Conservation (phyloP, 345 rosid genomes). For the Cardamine resedifolia region DNA sequence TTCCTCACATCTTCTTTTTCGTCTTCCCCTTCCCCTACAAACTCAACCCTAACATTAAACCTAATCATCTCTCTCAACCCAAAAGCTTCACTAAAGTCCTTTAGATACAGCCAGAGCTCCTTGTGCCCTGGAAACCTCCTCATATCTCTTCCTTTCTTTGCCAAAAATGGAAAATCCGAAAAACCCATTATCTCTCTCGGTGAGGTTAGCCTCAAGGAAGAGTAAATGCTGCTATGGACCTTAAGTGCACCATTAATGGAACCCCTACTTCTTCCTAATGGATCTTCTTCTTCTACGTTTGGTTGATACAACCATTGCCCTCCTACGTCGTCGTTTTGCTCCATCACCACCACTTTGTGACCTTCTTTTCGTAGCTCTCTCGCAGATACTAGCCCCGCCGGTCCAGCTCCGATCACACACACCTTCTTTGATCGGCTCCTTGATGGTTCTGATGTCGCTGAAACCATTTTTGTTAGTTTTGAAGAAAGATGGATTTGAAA, state of each 20-base stretch:
- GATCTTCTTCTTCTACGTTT: constrained; percentile 56
- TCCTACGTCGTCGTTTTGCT: constrained; percentile 84
- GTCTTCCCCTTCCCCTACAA: constrained; percentile 60
- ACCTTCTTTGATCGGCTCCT: constrained; percentile 48
- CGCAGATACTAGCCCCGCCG: constrained; percentile 83
- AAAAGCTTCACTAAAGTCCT: constrained; percentile 69
- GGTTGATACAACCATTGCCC: constrained; percentile 89
- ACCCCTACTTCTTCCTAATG: constrained; percentile 44
- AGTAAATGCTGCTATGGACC: constrained; percentile 87
- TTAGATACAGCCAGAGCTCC: constrained; percentile 77
- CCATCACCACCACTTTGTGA: constrained; percentile 66
- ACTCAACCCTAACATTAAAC: constrained; percentile 79
- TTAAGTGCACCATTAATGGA: constrained; percentile 37
- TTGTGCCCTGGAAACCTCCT: constrained; percentile 88
- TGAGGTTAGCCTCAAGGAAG: constrained; percentile 62
- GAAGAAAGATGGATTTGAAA: constrained; percentile 5
- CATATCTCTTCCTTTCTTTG: constrained; percentile 69
- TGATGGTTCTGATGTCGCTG: constrained; percentile 21
- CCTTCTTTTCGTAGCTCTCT: constrained; percentile 90
- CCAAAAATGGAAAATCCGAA: constrained; percentile 78
- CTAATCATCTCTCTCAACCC: constrained; percentile 68
- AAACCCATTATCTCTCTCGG: constrained; percentile 94
- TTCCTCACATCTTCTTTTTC: constrained; percentile 45
- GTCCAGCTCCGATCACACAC: constrained; percentile 97
- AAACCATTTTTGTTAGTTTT: constrained; percentile 29